A percentile compares a stretch with the other conserved stretches of the same genome.
These are phyloP conservation scores for Stagonosporopsis rhizophila DNA, from an alignment of 2,329 filamentous ascomycete species.

Conservation along the genomic window DNA sequence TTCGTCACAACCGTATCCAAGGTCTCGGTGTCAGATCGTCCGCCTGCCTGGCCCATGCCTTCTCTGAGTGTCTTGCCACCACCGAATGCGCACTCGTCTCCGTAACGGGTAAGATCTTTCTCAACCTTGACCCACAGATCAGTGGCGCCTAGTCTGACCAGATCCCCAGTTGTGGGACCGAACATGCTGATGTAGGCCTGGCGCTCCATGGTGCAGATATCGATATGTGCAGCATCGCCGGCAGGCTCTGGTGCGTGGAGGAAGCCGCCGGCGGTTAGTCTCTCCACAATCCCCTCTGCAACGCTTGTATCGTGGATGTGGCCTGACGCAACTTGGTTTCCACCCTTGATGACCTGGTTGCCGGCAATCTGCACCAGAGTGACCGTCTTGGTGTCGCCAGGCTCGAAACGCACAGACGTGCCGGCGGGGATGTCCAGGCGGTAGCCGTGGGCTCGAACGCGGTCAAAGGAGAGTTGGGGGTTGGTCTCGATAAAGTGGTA, in stretches of 20 bases:
- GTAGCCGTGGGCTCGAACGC: constrained; percentile 80
- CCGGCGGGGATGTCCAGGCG: constrained; percentile 89
- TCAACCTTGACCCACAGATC: constrained; percentile 92
- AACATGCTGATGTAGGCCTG: constrained; percentile 87
- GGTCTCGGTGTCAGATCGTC: constrained; percentile 72
- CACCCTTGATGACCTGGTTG: constrained; percentile 78
- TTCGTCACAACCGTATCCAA: constrained; percentile 90
- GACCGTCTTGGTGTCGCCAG: constrained; percentile 89
- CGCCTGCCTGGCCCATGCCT: constrained; percentile 93
- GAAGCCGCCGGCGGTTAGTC: constrained; percentile 76
- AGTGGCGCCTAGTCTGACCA: constrained; percentile 81
- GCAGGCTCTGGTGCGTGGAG: constrained; percentile 74
- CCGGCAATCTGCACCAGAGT: constrained; percentile 89
- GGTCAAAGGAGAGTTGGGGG: constrained; percentile 86
- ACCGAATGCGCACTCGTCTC: constrained; percentile 94
- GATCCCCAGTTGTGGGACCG: constrained; percentile 87
- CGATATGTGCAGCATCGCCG: constrained; percentile 62
- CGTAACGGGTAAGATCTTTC: constrained; percentile 81
- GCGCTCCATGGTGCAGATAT: constrained; percentile 74
- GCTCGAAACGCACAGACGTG: constrained; percentile 92
- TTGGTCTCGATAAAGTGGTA: constrained; percentile 98
- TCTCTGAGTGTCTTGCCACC: constrained; percentile 93
- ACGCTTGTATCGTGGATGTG: constrained; percentile 68
- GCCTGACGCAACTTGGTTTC: constrained; percentile 80
- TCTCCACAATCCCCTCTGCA: constrained; percentile 69